These are phyloP conservation scores for Colletotrichum navitas DNA, from an alignment of 2,329 filamentous ascomycete species.

Conservation along the genomic window DNA sequence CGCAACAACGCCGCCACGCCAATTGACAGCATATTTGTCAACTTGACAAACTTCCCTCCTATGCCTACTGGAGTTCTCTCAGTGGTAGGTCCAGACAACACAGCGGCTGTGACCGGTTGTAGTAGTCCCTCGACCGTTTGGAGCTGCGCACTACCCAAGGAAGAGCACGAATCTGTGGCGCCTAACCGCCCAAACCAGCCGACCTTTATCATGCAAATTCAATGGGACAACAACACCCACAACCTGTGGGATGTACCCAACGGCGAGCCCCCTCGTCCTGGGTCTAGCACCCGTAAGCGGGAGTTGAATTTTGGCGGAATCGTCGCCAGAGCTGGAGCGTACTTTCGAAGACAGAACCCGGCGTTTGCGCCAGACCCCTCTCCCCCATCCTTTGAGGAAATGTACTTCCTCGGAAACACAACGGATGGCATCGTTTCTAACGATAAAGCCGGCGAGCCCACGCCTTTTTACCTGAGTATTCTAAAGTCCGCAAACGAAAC, in stretches of 20 bases:
- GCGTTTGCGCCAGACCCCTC: slow-evolving; percentile 66
- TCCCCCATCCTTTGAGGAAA: slow-evolving; percentile 75
- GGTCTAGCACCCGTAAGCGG: slow-evolving; percentile 28
- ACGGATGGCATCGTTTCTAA: slow-evolving; percentile 78
- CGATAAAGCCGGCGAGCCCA: slow-evolving; percentile 84
- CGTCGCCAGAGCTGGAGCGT: slow-evolving; percentile 39
- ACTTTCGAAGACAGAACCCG: slow-evolving; percentile 43
- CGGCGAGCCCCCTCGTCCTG: slow-evolving; percentile 49
- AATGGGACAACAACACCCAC: slow-evolving; percentile 73
- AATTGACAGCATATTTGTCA: slow-evolving; percentile 76
- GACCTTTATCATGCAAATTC: slow-evolving; percentile 83
- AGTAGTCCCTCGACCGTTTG: slow-evolving; percentile 80
- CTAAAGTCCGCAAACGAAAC: slow-evolving; percentile 61
- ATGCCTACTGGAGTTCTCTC: slow-evolving; percentile 88
- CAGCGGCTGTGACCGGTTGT: slow-evolving; percentile 74
- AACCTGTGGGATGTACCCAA: slow-evolving; percentile 64
- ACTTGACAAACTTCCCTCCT: slow-evolving; percentile 86
- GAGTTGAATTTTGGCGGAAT: slow-evolving; percentile 24
- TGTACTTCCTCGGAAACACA: slow-evolving; percentile 85
- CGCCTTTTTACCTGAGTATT: slow-evolving; percentile 89
- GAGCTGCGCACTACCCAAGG: slow-evolving; percentile 88
- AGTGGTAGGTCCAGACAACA: slow-evolving; percentile 78
- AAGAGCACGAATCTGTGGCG: slow-evolving; percentile 73
- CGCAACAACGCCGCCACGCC: slow-evolving; percentile 45
- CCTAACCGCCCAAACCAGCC: slow-evolving; percentile 78